A percentile compares a stretch with the other conserved stretches of the same genome.
Evolutionary conservation across 2,329 filamentous ascomycete species (phyloP).

Genomic region (Ophiostoma sp.): DNA sequence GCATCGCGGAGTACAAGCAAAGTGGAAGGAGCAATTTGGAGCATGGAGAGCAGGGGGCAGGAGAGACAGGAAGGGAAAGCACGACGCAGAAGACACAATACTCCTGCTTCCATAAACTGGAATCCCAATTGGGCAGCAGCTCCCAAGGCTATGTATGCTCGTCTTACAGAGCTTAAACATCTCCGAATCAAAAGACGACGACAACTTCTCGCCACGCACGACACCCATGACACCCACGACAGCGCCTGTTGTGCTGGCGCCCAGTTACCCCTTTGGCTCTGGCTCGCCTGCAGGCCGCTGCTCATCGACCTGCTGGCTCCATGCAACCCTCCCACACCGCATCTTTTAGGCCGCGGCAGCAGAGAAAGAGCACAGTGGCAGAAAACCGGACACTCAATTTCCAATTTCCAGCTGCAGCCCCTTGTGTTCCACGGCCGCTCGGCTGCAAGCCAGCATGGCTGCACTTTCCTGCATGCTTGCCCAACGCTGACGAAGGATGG

Average conservation of each 20-base stretch:
- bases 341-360: constrained; percentile 24
- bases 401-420: neutral
- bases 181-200: neutral
- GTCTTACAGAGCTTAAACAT: neutral
- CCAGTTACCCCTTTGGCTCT: constrained; percentile 18
- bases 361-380: neutral
- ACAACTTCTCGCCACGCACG: neutral
- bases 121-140: constrained; percentile 9
- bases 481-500: neutral
- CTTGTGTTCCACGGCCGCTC: neutral
- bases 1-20: neutral
- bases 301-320: constrained; percentile 9
- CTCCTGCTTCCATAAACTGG: neutral
- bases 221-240: neutral
- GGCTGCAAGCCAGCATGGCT: neutral
- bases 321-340: constrained; percentile 26
- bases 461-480: constrained; percentile 13
- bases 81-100: neutral
- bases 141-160: neutral
- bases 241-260: constrained; percentile 2
- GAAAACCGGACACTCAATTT: neutral
- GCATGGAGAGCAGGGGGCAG: neutral
- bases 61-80: neutral
- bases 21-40: neutral
- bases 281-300: constrained; percentile 6